Evolutionary conservation across 169 alveolate genomes (phyloP).

Genomic region (Plasmodium coatneyi): DNA sequence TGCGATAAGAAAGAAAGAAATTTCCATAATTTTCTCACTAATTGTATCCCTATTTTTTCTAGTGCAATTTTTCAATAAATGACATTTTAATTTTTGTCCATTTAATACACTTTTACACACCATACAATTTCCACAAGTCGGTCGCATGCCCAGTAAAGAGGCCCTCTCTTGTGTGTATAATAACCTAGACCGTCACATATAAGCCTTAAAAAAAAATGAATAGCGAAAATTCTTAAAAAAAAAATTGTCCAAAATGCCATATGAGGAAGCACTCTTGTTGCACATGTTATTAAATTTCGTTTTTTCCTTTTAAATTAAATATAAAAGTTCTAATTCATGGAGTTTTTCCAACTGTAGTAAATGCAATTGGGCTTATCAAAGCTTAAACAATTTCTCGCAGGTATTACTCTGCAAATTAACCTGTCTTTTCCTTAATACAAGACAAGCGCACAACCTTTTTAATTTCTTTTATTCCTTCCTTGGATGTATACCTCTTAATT

Average conservation of each 20-base stretch:
- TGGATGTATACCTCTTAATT: not conserved
- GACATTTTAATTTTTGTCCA: not conserved
- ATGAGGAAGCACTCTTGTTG: conserved; percentile 1
- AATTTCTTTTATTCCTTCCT: not conserved
- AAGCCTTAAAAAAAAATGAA: not conserved
- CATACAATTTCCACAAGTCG: not conserved
- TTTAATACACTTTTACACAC: not conserved
- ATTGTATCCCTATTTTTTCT: not conserved
- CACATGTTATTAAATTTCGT: not conserved
- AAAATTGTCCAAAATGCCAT: not conserved
- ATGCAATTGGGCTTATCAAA: not conserved
- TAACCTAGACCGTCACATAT: not conserved
- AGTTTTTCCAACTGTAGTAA: not conserved
- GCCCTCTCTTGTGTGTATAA: not conserved
- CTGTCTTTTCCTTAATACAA: not conserved
- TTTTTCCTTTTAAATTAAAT: not conserved
- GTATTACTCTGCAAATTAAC: not conserved
- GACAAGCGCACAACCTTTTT: not conserved
- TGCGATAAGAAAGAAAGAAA: not conserved
- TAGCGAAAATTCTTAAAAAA: not conserved
- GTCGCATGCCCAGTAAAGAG: not conserved
- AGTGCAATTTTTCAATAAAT: not conserved
- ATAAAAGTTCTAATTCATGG: not conserved
- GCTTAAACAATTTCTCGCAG: not conserved
- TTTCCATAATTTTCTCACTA: not conserved